Percentiles rank a stretch among this genome's conserved stretches.
Conservation (phyloP, 148 eudicot species). For the Rhododendron molle region DNA sequence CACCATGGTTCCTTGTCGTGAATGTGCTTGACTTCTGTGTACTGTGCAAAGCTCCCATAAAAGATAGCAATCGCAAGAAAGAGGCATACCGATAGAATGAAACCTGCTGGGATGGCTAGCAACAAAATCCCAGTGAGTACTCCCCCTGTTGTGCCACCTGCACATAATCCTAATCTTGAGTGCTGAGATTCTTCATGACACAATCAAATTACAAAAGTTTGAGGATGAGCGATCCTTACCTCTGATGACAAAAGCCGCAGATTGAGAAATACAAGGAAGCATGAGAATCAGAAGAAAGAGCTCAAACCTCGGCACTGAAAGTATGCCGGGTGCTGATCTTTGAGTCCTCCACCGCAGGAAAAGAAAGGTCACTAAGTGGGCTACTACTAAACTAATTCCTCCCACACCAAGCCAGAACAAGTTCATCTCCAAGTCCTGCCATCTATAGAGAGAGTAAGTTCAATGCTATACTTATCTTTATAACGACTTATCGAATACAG, state of each 20-base stretch:
- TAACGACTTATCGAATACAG: not conserved
- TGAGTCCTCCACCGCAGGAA: constrained; percentile 16
- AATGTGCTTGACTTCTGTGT: constrained; percentile 5
- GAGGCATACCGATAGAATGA: constrained; percentile 14
- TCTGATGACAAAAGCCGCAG: constrained; percentile 16
- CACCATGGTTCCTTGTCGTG: not conserved
- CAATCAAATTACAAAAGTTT: not conserved
- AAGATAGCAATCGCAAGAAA: constrained; percentile 16
- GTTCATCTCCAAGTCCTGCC: constrained; percentile 18
- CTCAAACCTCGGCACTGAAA: constrained; percentile 15
- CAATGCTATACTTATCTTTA: not conserved
- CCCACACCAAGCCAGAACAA: constrained; percentile 24
- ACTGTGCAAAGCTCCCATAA: constrained; percentile 10
- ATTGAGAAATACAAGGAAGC: constrained; percentile 20
- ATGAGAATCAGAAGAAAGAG: constrained; percentile 16
- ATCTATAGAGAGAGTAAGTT: not conserved
- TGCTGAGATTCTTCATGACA: not conserved
- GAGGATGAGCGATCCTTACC: constrained; percentile 1
- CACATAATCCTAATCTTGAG: not conserved
- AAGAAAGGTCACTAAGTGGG: not conserved
- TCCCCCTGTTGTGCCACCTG: constrained; percentile 17
- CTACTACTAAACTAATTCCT: constrained; percentile 10
- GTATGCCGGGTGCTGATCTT: not conserved
- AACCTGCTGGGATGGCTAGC: constrained; percentile 17
- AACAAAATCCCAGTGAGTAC: constrained; percentile 11